Base-by-base conservation (phyloP, 495 filamentous ascomycete genomes). In the Aspergillus diversus region DNA sequence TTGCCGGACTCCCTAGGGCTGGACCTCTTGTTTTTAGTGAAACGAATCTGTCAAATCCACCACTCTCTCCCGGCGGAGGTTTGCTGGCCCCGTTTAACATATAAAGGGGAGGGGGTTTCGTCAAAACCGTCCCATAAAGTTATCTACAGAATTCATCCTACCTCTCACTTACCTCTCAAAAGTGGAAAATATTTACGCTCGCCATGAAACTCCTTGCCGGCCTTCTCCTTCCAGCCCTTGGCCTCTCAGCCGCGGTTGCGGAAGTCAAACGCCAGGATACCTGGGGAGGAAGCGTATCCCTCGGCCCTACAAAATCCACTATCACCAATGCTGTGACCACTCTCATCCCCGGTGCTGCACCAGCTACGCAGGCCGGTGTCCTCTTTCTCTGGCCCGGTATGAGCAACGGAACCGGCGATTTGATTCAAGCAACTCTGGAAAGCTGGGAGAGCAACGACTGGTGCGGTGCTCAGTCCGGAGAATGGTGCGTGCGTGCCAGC, bases 381-480 rank as follows among this genome's bases (percentile, higher is more conserved):
- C 66, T 80, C 0, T 80, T 77, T 67, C 67, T 80, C 32, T 80
- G 77, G 77, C 77, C 75, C 15, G 77, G 76, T 0, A 80, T 80
- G 76, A 77, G 74, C 65, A 80, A 80, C 58, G 73, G 76, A 37
- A 80, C 77, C 1, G 76, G 77, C 5, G 77, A 80, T 55, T 60
- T 80, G 16, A 64, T 79, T 60, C 75, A 80, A 67, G 73, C 75
- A 1, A 76, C 73, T 17, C 66, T 76, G 0, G 73, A 77, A 46
- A 71, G 70, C 61, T 75, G 73, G 73, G 55, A 64, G 5, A 63
- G 61, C 54, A 77, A 77, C 59, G 54, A 60, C 33, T 77, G 73
- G 75, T 77, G 75, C 53, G 75, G 73, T 43, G 71, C 73, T n/a
- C 60, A 49, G 5, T 59, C 64, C 8, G 72, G 73, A 1, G 68